A percentile compares a stretch with the other conserved stretches of the same genome.
These are phyloP conservation scores for Fusarium nelsonii DNA, from an alignment of 2,329 filamentous ascomycete species.

Conservation along the genomic window DNA sequence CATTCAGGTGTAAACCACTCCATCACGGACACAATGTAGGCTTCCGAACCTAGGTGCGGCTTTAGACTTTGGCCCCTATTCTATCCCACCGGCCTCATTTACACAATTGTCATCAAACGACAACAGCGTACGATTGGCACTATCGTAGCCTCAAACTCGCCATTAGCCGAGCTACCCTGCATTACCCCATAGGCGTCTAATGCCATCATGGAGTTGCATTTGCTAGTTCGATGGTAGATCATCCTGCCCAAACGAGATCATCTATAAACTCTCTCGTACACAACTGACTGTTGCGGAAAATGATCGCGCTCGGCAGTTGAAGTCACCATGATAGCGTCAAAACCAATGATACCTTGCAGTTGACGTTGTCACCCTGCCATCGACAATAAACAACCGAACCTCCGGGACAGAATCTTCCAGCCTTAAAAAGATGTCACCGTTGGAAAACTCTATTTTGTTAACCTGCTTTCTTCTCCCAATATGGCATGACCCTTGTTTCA, in stretches of 20 bases:
- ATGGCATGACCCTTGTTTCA: constrained; percentile 20
- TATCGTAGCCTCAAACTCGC: neutral
- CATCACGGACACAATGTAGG: neutral
- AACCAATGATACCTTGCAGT: neutral
- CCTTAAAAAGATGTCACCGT: neutral
- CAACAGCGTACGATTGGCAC: neutral
- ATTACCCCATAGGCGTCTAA: neutral
- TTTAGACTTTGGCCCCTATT: neutral
- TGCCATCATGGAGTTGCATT: neutral
- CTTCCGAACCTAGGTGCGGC: neutral
- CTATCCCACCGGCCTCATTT: neutral
- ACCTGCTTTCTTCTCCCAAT: neutral
- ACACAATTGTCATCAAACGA: neutral
- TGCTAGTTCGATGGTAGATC: neutral
- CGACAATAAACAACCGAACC: neutral
- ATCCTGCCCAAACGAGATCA: neutral
- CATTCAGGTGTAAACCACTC: neutral
- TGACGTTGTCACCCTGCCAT: neutral
- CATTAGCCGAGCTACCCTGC: constrained; percentile 17
- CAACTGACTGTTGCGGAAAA: neutral
- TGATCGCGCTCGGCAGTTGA: constrained; percentile 20
- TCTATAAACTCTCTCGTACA: neutral
- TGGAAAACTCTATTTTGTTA: constrained; percentile 1
- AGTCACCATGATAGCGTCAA: neutral
- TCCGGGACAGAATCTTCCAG: neutral